phyloP scores from a whole-genome alignment of 2,329 filamentous ascomycete species.

The Colletotrichum sojae region DNA sequence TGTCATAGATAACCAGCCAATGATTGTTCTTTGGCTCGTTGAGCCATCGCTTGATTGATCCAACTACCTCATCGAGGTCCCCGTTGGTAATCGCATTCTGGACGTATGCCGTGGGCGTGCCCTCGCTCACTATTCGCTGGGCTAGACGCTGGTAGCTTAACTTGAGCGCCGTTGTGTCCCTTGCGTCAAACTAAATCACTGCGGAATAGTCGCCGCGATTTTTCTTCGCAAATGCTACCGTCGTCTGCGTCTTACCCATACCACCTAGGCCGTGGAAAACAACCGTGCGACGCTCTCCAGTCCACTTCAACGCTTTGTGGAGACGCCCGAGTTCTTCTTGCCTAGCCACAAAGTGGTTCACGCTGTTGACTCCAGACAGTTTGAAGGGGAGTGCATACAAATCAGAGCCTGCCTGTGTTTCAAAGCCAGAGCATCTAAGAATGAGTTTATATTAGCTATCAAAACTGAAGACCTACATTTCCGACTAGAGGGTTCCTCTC shows the following conservation, averaged over 20 bases:
- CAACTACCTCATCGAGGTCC: constrained; percentile 46
- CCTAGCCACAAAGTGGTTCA: neutral
- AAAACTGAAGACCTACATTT: too few species aligned
- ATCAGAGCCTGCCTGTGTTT: too few species aligned
- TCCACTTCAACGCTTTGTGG: constrained; percentile 10
- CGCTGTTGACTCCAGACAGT: neutral
- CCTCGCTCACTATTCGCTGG: constrained; percentile 46
- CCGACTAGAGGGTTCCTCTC: too few species aligned
- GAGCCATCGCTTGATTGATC: constrained; percentile 56
- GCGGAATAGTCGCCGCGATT: constrained; percentile 54
- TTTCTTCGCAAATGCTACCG: constrained; percentile 52
- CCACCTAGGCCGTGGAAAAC: constrained; percentile 58
- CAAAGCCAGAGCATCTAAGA: too few species aligned
- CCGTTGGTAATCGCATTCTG: constrained; percentile 43
- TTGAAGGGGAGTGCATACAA: too few species aligned
- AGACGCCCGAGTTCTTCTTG: neutral
- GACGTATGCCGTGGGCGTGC: constrained; percentile 45
- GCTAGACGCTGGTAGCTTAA: constrained; percentile 51
- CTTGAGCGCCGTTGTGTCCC: constrained; percentile 52
- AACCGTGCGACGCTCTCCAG: constrained; percentile 40
- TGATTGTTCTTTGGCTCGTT: constrained; percentile 49
- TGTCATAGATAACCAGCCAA: constrained; percentile 59
- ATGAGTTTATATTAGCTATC: too few species aligned
- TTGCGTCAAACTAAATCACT: constrained; percentile 60
- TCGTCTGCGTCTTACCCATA: constrained; percentile 62